Evolutionary conservation across 148 eudicot genomes (phyloP), one percentile per base, ranked within the genome.

Genomic region (Spergularia bocconei): DNA sequence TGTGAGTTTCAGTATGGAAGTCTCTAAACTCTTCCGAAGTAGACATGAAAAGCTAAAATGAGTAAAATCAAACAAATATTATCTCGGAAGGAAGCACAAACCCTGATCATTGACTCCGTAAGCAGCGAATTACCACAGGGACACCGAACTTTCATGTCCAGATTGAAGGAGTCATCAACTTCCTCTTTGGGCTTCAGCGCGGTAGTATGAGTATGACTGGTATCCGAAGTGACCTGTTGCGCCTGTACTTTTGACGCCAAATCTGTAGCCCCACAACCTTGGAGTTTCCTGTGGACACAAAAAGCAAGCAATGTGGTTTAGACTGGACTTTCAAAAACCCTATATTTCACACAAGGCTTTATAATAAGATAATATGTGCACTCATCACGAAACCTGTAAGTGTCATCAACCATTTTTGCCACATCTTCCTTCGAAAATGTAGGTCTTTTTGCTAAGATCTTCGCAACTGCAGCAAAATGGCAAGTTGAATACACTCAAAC

Each of bases 331-430:
- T n/a, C 60, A 16, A 79, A 19, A 50, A 29, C 61, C 0, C 20
- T 8, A 20, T 17, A 23, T 62, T 29, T 41, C 25, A 20, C 11
- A 68, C 15, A 33, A 25, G 20, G 13, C 17, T 51, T 67, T 68
- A 16, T 13, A n/a, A 39, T 15, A 19, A 60, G 41, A 19, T 63
- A 15, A 71, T 41, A 12, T 33, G 63, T 33, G 44, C 14, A 39
- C 17, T 21, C 20, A 70, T 57, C 51, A 65, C 21, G 64, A 41
- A 71, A 92, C 99, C 99, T 92, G 91, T 89, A 88, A 66, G 85
- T 91, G 75, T 92, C 98, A 84, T 96, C 98, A 47, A 92, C 93
- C 62, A 92, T 76, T 86, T 84, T 89, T 63, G 91, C 93, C 16
- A 92, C 91, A 52, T 88, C 93, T 80, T 92, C 92, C 91, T 88